Base-by-base conservation (phyloP, 2,329 filamentous ascomycete species). In the Orbilia javanica region DNA sequence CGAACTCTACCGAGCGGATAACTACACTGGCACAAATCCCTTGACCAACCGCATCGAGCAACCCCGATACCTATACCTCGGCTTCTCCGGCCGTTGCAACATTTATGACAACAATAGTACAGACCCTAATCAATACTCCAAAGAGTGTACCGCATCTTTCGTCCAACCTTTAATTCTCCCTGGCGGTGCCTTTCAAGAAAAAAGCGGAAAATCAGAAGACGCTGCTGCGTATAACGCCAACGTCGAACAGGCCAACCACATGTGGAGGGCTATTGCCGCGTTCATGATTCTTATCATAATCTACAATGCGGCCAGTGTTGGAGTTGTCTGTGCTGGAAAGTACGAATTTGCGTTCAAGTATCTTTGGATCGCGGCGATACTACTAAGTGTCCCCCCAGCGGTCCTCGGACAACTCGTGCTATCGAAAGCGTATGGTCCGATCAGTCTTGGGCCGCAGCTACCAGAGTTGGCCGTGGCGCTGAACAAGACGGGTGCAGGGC, bases 51-150 rank as follows among this genome's bases (percentile, higher is more conserved):
- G 20, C 6, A 72, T 34, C n/a, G 68, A 72, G 25, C 11, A 64
- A 57, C 68, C 68, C 13, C 18, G 68, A 55, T 72, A 72, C 29
- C 31, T 72, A 20, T 64, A 72, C 46, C 44, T 72, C 10, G 29
- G 55, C 11, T 71, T 71, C 55, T 64, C 67, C 4, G 67, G 44
- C 8, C 13, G 2, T 18, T 71, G 67, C 15, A 64, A 71, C 34
- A 46, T 71, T 27, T 71, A 53, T 13, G 44, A 64, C 6, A 71
- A 71, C 25, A 64, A 71, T 20, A 15, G 18, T 44, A 62, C 66
- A 20, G 44, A 63, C 22, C 20, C 8, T 31, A 39, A 31, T n/a
- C 15, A 52, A 18, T 71, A 71, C 67, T 53, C 67, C 6, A 72
- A 64, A 55, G 44, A 72, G 15, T 72, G 68, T 29, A 64, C n/a